These are phyloP conservation scores for Syzygium malaccense DNA, from an alignment of 441 rosid genomes.

Conservation along the genomic window DNA sequence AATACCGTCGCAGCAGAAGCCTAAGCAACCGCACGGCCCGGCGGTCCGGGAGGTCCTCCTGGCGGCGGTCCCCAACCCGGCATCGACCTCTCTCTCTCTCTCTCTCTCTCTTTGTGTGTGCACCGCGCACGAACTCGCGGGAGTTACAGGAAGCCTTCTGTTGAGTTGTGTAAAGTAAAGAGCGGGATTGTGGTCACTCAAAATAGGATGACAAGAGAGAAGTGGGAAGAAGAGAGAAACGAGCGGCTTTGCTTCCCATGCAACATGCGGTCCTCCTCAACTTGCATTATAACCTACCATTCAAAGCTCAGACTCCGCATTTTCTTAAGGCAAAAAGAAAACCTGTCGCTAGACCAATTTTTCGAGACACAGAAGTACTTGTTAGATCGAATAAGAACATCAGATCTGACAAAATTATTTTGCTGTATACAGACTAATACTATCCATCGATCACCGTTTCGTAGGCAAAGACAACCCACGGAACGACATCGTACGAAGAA, in stretches of 20 bases:
- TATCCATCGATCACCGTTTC: neutral
- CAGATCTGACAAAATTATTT: accelerated
- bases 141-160: neutral
- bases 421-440: accelerated
- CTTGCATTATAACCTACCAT: neutral
- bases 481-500: neutral
- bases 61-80: slow-evolving; percentile 8
- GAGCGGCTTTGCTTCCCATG: neutral
- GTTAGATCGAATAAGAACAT: neutral
- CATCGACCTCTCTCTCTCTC: neutral
- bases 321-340: neutral
- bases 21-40: neutral
- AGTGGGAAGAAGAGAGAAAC: neutral
- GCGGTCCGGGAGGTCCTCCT: slow-evolving; percentile 1
- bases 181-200: too few species aligned
- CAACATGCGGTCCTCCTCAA: neutral
- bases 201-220: neutral
- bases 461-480: neutral
- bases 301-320: neutral
- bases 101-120: neutral
- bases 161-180: too few species aligned
- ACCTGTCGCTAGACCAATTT: accelerated
- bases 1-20: neutral
- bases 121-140: accelerated
- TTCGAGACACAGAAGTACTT: neutral